Evolutionary conservation across 192 early-diverging fungal genomes (phyloP), one percentile per base, ranked within the genome.

Genomic region (Gaertneriomyces semiglobifer): DNA sequence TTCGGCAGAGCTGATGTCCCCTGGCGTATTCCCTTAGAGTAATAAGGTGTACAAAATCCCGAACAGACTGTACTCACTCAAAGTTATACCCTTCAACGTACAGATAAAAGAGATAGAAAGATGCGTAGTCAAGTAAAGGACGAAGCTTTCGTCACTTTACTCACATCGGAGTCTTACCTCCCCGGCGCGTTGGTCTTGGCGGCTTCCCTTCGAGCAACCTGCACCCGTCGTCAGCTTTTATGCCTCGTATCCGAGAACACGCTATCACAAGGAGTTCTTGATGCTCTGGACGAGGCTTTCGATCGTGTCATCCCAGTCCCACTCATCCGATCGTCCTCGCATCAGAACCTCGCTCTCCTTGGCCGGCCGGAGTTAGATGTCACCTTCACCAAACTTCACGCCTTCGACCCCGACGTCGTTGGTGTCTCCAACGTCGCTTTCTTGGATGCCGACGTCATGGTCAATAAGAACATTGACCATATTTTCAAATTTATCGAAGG

Each of bases 381-480:
- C 63, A 96, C 95, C 0, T 86, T 89, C 55, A 95, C 94, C 40
- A 98, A 98, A 77, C 81, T 96, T 46, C 89, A 94, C 62, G 84
- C 91, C 18, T 96, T 91, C 79, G 77, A 88, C 44, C 89, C 90
- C 14, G 84, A 87, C 1, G 64, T 75, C 42, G 54, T 72, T 38
- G 50, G 83, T 33, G 93, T 84, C 70, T 79, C 83, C 40, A 75
- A 86, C 71, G 74, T 86, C 18, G 85, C 88, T 45, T 98, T 90
- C 66, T 69, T 98, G 57, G 96, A 96, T 72, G 91, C 94, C 0
- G 96, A 96, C 64, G 90, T 89, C n/a, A 76, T 95, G 42, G 90
- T 92, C n/a, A 77, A 89, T 33, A 72, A 82, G 57, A 84, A 90
- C 14, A 84, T 96, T 16, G 93, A 95, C 59, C 88, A 87, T 25